Evolutionary conservation across 192 early-diverging fungal genomes (phyloP).

Genomic region (Chytriomyces sp.): DNA sequence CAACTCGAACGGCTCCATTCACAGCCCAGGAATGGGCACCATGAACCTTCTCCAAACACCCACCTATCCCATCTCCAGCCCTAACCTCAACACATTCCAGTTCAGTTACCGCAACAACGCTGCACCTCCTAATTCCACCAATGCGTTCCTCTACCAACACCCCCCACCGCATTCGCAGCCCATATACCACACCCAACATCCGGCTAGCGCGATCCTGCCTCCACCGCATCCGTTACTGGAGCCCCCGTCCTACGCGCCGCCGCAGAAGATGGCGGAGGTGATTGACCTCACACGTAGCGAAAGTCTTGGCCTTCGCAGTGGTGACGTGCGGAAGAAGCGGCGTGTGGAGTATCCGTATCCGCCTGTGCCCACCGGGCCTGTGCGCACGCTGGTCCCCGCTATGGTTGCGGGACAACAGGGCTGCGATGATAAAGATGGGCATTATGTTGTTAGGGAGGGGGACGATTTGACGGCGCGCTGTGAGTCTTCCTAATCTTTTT

Average conservation of each 20-base stretch:
- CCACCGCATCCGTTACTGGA: background rate
- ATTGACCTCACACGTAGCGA: slow-evolving; percentile 22
- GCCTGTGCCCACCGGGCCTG: background rate
- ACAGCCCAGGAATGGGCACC: too few species aligned
- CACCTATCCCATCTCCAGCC: too few species aligned
- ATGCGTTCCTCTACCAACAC: background rate
- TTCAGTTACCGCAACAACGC: too few species aligned
- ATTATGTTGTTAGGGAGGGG: slow-evolving; percentile 78
- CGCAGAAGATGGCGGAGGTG: background rate
- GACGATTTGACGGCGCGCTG: slow-evolving; percentile 79
- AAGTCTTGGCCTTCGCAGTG: background rate
- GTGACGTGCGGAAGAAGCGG: background rate
- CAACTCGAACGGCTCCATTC: too few species aligned
- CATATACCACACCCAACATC: background rate
- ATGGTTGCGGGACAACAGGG: background rate
- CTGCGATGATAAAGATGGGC: slow-evolving; percentile 91
- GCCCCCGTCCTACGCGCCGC: background rate
- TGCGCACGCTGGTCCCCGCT: background rate
- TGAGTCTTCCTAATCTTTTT: slow-evolving; percentile 35
- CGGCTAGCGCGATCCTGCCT: too few species aligned
- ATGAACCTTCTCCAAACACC: too few species aligned
- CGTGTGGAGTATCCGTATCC: background rate
- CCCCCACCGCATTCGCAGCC: background rate
- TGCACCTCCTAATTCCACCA: too few species aligned
- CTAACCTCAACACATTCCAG: too few species aligned